phyloP scores from a whole-genome alignment of 129 eudicot species.

The Erigeron canadensis region DNA sequence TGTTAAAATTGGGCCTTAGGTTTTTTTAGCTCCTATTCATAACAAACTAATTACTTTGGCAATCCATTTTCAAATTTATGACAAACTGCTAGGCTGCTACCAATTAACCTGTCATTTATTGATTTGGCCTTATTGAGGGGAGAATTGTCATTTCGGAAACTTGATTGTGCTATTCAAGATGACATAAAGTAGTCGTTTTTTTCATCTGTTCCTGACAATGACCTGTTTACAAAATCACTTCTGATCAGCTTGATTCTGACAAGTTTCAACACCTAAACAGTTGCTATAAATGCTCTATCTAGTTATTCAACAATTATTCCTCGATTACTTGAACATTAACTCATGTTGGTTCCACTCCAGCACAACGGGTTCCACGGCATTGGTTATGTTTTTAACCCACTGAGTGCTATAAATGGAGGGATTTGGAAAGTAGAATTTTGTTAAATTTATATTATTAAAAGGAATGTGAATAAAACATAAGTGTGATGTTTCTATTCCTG shows the following conservation, averaged over 20 bases:
- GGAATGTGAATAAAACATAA: conserved; percentile 3
- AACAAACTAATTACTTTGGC: not conserved
- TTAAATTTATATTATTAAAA: not conserved
- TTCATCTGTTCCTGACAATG: not conserved
- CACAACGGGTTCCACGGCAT: not conserved
- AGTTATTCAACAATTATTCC: not conserved
- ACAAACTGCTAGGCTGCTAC: not conserved
- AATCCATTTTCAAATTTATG: not conserved
- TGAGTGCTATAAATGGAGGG: conserved; percentile 12
- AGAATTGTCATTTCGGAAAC: not conserved
- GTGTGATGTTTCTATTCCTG: conserved; percentile 7
- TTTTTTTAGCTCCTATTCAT: not conserved
- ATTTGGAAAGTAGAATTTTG: conserved; percentile 8
- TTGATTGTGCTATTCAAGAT: not conserved
- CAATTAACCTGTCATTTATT: not conserved
- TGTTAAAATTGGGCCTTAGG: not conserved
- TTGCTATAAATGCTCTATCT: not conserved
- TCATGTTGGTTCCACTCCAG: not conserved
- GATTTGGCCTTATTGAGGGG: not conserved
- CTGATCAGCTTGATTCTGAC: not conserved
- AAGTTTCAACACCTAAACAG: not conserved
- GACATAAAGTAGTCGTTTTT: not conserved
- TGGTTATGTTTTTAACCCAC: not conserved
- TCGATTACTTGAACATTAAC: not conserved
- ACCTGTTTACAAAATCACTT: not conserved